A percentile compares a stretch with the other conserved stretches of the same genome.
These are phyloP conservation scores for Daphne laureola DNA, from an alignment of 441 rosid genomes.

Conservation along the genomic window DNA sequence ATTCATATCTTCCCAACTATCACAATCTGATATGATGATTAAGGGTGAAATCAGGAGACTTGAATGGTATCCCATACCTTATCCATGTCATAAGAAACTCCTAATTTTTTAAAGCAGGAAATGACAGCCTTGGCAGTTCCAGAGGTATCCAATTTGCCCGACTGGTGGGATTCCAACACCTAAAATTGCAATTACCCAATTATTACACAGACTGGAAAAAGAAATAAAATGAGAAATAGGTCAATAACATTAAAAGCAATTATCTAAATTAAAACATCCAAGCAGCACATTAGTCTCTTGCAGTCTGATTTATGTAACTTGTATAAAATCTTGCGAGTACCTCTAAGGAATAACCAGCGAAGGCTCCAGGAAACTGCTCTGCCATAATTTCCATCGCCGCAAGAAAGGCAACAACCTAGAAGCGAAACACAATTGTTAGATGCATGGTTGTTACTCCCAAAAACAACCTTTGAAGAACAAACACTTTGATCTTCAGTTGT, in stretches of 20 bases:
- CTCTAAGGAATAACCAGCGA: slow-evolving; percentile 72
- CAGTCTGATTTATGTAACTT: not conserved
- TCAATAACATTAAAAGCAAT: not conserved
- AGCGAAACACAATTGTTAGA: slow-evolving; percentile 8
- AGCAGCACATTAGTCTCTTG: no score
- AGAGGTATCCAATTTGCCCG: slow-evolving; percentile 77
- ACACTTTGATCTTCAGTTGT: not conserved
- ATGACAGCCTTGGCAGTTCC: slow-evolving; percentile 94
- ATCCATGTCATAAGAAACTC: slow-evolving; percentile 68
- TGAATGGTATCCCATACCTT: slow-evolving; percentile 30
- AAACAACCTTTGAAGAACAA: not conserved
- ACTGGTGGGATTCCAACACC: slow-evolving; percentile 97
- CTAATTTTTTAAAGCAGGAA: slow-evolving; percentile 83
- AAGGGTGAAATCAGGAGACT: no score
- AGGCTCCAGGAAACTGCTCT: slow-evolving; percentile 84
- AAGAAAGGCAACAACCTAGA: slow-evolving; percentile 86
- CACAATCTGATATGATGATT: no score
- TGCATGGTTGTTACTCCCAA: not conserved
- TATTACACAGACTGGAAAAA: slow-evolving; percentile 1
- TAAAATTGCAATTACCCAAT: slow-evolving; percentile 12
- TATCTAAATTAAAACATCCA: no score
- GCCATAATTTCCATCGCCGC: slow-evolving; percentile 95
- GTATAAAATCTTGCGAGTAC: slow-evolving; percentile 21
- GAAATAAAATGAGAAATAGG: not conserved
- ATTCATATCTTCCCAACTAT: no score